Base-by-base conservation (phyloP, 768 basidiomycete species). In the Suillus discolor region DNA sequence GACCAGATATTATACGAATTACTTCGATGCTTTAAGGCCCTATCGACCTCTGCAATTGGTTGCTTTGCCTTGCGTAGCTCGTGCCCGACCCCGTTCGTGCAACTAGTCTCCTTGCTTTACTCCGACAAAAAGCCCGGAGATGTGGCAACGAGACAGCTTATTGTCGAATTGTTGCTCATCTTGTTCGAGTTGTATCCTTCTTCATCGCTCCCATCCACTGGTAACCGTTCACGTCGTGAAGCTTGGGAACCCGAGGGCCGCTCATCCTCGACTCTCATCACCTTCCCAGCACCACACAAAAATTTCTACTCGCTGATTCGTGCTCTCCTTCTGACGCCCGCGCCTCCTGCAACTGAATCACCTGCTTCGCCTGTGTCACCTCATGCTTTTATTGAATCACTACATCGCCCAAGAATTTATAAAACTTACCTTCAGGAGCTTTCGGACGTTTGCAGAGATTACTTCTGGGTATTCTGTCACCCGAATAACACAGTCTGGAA, bases 81-180 rank as follows among this genome's bases (percentile, higher is more conserved):
- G 38, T 91, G 91, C 65, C 96, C 96, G 1, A 88, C 90, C 0
- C 97, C 97, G 1, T 98, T 94, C 74, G 82, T 84, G 5, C 92
- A 96, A 67, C 83, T 99, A 36, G 83, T 96, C 20, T 80, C 88
- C 11, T 84, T 99, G 18, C 82, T 99, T 2, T 99, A 94, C 77
- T 97, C 96, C 4, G 97, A 99, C 81, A 99, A 99, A 82, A 97
- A 96, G 75, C 97, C 97, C 0, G 97, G 97, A 53, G 97, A 99
- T 45, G 83, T 99, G 11, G 86, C 89, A 4, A 91, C 93, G 6
- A 88, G 96, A 41, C 94, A 96, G 72, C 85, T 98, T 63, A 96
- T 99, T 44, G 80, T 92, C 51, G 97, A 99, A 62, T 81, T 99
- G 18, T 82, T 98, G 57, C 81, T 90, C n/a, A 83, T 91, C 64